Conservation (phyloP, 345 rosid species). For the Hypericum perforatum region DNA sequence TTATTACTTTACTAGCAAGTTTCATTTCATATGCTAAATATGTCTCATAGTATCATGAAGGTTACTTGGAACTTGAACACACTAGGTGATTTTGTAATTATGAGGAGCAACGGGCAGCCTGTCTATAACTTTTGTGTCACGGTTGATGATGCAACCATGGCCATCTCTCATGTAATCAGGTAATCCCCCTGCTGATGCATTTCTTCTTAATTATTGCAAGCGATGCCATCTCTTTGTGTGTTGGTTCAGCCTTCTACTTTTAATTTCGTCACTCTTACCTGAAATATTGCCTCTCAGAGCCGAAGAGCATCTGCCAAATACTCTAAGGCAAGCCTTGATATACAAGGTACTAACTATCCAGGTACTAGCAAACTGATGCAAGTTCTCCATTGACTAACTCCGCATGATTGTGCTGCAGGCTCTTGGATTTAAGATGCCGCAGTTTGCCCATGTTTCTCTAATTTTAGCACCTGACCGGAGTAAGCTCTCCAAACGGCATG, state of each 20-base stretch:
- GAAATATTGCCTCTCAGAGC: constrained; percentile 42
- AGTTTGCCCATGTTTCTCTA: constrained; percentile 83
- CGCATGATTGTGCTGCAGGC: constrained; percentile 44
- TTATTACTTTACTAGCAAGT: not conserved
- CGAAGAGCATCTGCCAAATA: constrained; percentile 92
- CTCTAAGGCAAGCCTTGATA: constrained; percentile 83
- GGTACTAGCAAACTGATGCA: not conserved
- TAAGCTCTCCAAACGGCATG: constrained; percentile 88
- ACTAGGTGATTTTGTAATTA: constrained; percentile 77
- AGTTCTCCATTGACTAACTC: constrained; percentile 1
- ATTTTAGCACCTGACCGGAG: constrained; percentile 95
- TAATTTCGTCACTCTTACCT: constrained; percentile 9
- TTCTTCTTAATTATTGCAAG: constrained; percentile 1
- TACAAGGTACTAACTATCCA: constrained; percentile 45
- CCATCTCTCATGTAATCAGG: constrained; percentile 95
- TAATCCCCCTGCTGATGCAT: constrained; percentile 13
- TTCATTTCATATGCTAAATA: constrained; percentile 26
- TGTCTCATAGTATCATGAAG: constrained; percentile 62
- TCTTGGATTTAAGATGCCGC: constrained; percentile 79
- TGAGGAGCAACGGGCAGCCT: constrained; percentile 66
- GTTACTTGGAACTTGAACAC: constrained; percentile 91
- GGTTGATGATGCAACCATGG: constrained; percentile 95
- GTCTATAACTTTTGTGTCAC: constrained; percentile 94
- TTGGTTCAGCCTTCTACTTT: not conserved
- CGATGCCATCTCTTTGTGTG: not conserved